A percentile compares a stretch with the other conserved stretches of the same genome.
Conservation (phyloP, 305 asterid species). For the Salvia sclarea region DNA sequence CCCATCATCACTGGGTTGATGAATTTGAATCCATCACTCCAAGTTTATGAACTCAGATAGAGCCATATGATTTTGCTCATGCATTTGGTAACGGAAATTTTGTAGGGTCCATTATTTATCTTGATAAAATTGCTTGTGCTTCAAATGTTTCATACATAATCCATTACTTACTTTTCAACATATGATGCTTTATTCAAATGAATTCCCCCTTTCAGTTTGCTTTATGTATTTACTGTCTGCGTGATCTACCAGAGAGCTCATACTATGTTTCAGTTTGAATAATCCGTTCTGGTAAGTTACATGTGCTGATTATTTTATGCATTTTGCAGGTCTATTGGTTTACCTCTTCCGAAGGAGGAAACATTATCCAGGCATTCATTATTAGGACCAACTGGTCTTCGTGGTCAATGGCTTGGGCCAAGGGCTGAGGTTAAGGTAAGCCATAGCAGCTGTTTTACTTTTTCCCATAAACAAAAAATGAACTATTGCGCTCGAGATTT, state of each 20-base stretch:
- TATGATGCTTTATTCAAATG: constrained; percentile 20
- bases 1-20: not conserved
- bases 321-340: constrained; percentile 68
- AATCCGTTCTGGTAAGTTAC: constrained; percentile 12
- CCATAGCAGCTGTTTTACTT: constrained; percentile 13
- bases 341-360: constrained; percentile 91
- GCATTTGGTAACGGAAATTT: constrained; percentile 10
- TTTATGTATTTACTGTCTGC: constrained; percentile 23
- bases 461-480: not conserved
- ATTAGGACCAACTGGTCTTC: constrained; percentile 86
- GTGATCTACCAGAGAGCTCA: constrained; percentile 20
- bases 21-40: not conserved
- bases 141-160: constrained; percentile 1
- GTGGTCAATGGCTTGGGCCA: constrained; percentile 74
- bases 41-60: not conserved
- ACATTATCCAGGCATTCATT: constrained; percentile 92
- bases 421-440: constrained; percentile 69
- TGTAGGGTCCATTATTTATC: not conserved
- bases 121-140: constrained; percentile 14
- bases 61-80: not conserved
- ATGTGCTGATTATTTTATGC: constrained; percentile 28
- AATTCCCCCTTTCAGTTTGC: constrained; percentile 30
- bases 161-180: constrained; percentile 9
- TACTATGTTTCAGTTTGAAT: constrained; percentile 23
- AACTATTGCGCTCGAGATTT: not conserved